phyloP scores from a whole-genome alignment of 2,329 filamentous ascomycete species.

The Claviceps humidiphila region DNA sequence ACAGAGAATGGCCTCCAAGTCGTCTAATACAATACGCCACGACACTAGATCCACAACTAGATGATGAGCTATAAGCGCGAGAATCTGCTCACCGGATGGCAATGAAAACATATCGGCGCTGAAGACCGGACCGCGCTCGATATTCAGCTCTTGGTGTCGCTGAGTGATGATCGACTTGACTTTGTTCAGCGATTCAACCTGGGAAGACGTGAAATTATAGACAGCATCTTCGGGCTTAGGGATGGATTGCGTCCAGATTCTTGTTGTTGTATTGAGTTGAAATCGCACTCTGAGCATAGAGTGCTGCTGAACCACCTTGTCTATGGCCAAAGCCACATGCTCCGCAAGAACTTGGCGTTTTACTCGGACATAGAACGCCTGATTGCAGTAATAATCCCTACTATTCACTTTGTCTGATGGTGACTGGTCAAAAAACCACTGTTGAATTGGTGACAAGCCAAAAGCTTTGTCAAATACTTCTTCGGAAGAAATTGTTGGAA shows the following conservation, averaged over 20 bases:
- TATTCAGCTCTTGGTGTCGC: constrained; percentile 2
- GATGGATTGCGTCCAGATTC: neutral
- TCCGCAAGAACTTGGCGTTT: neutral
- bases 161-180: neutral
- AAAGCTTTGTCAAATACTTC: constrained; percentile 3
- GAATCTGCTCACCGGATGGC: constrained; percentile 8
- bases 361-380: constrained; percentile 3
- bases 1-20: constrained; percentile 26
- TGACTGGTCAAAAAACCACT: constrained; percentile 5
- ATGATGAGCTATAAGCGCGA: constrained; percentile 24
- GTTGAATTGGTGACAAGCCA: constrained; percentile 6
- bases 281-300: constrained; percentile 7
- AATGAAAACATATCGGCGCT: constrained; percentile 1
- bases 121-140: constrained; percentile 13
- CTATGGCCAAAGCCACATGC: neutral
- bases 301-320: constrained; percentile 3
- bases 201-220: neutral
- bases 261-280: neutral
- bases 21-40: constrained; percentile 30
- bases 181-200: neutral
- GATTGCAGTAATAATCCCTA: constrained; percentile 1
- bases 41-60: constrained; percentile 30
- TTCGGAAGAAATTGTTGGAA: neutral
- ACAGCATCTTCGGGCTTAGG: neutral
- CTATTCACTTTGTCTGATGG: constrained; percentile 2